Evolutionary conservation across 2,329 filamentous ascomycete genomes (phyloP).

Genomic region (Stylonectria norvegica): DNA sequence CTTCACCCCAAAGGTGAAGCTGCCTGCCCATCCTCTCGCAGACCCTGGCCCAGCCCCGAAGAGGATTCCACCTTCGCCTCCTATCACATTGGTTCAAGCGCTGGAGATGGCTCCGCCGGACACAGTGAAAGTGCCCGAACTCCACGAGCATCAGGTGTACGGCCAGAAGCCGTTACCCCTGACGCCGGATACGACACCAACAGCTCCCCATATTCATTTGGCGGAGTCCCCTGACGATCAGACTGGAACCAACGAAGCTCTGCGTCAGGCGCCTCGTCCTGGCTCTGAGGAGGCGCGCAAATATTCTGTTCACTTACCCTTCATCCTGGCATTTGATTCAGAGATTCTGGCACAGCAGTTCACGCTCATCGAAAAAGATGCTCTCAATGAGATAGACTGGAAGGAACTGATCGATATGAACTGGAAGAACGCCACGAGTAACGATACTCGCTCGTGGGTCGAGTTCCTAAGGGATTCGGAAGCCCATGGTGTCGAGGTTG

Average conservation of each 20-base stretch:
- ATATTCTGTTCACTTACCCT: slow-evolving; percentile 65
- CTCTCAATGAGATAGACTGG: slow-evolving; percentile 83
- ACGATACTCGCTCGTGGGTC: slow-evolving; percentile 72
- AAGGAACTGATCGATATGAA: slow-evolving; percentile 80
- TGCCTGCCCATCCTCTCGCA: slow-evolving; percentile 36
- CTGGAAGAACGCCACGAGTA: slow-evolving; percentile 68
- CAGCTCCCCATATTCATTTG: slow-evolving; percentile 35
- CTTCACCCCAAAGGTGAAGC: slow-evolving; percentile 16
- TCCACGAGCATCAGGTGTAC: slow-evolving; percentile 26
- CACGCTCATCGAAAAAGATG: slow-evolving; percentile 82
- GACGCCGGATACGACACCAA: slow-evolving; percentile 50
- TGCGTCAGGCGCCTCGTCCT: slow-evolving; percentile 33
- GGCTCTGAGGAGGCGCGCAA: slow-evolving; percentile 33
- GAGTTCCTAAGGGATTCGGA: slow-evolving; percentile 72
- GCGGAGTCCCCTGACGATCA: slow-evolving; percentile 16
- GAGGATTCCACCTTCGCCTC: slow-evolving; percentile 28
- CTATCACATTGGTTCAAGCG: slow-evolving; percentile 26
- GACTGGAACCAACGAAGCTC: slow-evolving; percentile 34
- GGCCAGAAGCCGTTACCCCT: slow-evolving; percentile 27
- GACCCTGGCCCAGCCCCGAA: slow-evolving; percentile 30
- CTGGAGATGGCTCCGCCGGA: slow-evolving; percentile 26
- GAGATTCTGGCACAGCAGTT: slow-evolving; percentile 78
- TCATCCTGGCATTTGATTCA: slow-evolving; percentile 77
- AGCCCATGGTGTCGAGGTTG: slow-evolving; percentile 74
- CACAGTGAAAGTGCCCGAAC: slow-evolving; percentile 19